Evolutionary conservation across 306 rosid genomes (phyloP), one percentile per base, ranked within the genome.

Genomic region (Dalbergia cultrata): DNA sequence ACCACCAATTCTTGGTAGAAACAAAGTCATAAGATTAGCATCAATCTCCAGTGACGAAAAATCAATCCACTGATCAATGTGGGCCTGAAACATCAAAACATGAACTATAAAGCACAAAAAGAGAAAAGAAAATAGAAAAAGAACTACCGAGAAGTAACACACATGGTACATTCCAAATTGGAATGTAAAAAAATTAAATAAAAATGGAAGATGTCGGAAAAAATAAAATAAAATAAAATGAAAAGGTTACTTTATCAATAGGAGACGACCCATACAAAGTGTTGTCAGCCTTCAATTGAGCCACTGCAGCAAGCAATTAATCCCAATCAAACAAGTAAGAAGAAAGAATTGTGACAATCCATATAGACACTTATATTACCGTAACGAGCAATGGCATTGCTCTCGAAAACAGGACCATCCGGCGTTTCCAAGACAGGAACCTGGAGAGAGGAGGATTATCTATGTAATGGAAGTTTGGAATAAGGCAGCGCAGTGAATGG

Each of bases 311-410:
- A 85, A 80, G 11, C 53, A 1, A 16, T 43, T 2, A 12, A 21
- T 10, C 4, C 5, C 11, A 4, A 75, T 59, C 11, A 35, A 4
- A 5, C 8, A 59, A 18, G 31, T 26, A 26, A 17, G 11, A 43
- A 18, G 8, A 62, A 0, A 49, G 26, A 17, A 11, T 33, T 2
- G 63, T 13, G 39, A 19, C 5, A 43, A 16, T 4, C 0, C 8
- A 65, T 3, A 75, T 22, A 8, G 18, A 44, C 0, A 14, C 3
- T 37, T 7, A 54, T 35, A 39, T n/a, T 82, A 89, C 97, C 92
- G 47, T 92, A 90, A 12, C 97, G 95, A 26, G 98, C 94, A 62
- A 92, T 92, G 3, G 98, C 95, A 67, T 94, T 94, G 79, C 98
- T 94, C 88, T 94, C 95, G 21, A 92, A 94, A 13, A 94, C 56